Evolutionary conservation across 1,284 basidiomycete species (phyloP).

Genomic region (Austroboletus novae-zelandiae): DNA sequence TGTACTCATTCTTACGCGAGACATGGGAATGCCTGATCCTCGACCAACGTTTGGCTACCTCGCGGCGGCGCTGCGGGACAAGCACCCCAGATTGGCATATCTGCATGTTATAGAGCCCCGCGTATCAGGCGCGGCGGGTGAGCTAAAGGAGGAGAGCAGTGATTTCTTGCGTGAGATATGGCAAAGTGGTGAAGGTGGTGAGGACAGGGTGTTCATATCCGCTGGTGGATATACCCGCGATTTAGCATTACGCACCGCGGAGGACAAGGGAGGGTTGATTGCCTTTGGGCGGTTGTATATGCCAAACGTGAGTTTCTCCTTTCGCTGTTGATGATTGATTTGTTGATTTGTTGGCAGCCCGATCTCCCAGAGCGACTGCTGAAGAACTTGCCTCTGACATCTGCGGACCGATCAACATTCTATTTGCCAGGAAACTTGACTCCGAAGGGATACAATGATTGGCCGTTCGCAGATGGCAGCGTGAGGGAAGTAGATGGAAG

Average conservation of each 20-base stretch:
- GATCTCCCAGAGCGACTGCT: slow-evolving; percentile 39
- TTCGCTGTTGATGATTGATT: background rate
- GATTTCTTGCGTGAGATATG: slow-evolving; percentile 33
- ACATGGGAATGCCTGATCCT: slow-evolving; percentile 33
- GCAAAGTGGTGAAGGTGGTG: slow-evolving; percentile 19
- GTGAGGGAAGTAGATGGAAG: background rate
- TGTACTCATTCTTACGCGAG: no score
- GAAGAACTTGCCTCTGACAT: slow-evolving; percentile 15
- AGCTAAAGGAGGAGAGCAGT: slow-evolving; percentile 3
- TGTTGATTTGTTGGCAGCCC: slow-evolving; percentile 29
- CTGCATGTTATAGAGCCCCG: slow-evolving; percentile 55
- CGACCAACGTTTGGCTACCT: slow-evolving; percentile 43
- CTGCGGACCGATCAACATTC: slow-evolving; percentile 17
- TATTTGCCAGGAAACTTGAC: slow-evolving; percentile 15
- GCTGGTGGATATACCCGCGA: slow-evolving; percentile 29
- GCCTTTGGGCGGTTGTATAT: slow-evolving; percentile 44
- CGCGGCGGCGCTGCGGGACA: slow-evolving; percentile 34
- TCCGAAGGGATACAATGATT: slow-evolving; percentile 29
- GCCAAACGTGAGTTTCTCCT: slow-evolving; percentile 14
- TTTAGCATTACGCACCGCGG: slow-evolving; percentile 17
- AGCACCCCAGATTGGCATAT: slow-evolving; percentile 46
- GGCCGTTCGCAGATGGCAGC: slow-evolving; percentile 14
- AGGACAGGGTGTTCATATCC: no score
- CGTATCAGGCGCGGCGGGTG: slow-evolving; percentile 18
- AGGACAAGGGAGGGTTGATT: slow-evolving; percentile 34